Percentiles rank a stretch among this genome's conserved stretches.
phyloP scores from a whole-genome alignment of 108 stramenopile genomes.

The Pseudonitzschia pungens region DNA sequence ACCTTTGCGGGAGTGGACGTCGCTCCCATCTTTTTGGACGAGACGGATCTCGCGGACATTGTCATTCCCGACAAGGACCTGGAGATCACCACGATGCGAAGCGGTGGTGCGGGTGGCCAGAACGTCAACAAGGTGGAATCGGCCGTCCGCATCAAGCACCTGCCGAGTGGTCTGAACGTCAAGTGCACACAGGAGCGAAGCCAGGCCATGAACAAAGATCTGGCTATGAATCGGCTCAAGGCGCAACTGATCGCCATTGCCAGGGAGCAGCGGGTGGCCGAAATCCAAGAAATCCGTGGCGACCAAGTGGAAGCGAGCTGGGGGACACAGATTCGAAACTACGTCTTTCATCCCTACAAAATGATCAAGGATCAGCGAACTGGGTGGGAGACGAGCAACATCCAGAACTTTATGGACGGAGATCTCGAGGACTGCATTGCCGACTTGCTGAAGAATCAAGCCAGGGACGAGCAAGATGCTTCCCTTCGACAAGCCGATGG shows the following conservation, averaged over 20 bases:
- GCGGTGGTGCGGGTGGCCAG: conserved; percentile 97
- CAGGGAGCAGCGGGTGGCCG: conserved; percentile 62
- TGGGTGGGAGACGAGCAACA: conserved; percentile 84
- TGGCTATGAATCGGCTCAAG: conserved; percentile 87
- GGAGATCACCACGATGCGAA: conserved; percentile 84
- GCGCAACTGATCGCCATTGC: conserved; percentile 80
- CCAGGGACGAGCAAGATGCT: conserved; percentile 49
- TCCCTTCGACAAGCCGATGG: neutral
- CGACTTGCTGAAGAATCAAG: conserved; percentile 52
- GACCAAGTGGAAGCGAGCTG: conserved; percentile 87
- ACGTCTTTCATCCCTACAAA: conserved; percentile 97
- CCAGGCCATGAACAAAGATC: conserved; percentile 83
- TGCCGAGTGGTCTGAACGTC: conserved; percentile 92
- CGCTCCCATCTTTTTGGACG: conserved; percentile 81
- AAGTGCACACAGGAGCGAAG: conserved; percentile 95
- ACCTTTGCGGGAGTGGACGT: conserved; percentile 96
- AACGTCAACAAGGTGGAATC: conserved; percentile 99
- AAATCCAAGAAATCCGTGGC: conserved; percentile 75
- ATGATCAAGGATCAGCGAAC: conserved; percentile 95
- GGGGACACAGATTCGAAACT: conserved; percentile 97
- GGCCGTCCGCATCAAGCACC: conserved; percentile 95
- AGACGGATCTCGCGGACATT: conserved; percentile 55
- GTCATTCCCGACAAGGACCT: conserved; percentile 80
- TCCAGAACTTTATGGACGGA: conserved; percentile 84
- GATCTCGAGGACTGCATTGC: conserved; percentile 83